Base-by-base conservation (phyloP, 306 rosid genomes). In the Ziziphus jujuba region DNA sequence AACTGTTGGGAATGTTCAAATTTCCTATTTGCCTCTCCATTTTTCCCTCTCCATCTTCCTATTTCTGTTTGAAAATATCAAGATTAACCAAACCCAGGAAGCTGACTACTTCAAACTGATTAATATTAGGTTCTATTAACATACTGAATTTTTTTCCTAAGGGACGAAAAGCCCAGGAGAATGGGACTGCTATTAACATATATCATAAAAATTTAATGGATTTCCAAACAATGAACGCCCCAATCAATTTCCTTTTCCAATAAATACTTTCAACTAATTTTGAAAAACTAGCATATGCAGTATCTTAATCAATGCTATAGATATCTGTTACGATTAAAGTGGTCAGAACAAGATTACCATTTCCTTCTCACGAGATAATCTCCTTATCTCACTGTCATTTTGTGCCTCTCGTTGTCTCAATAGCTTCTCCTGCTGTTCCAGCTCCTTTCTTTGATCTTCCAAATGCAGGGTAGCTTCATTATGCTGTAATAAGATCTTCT, bases 361-460 rank as follows among this genome's bases (percentile, higher is more conserved):
- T 79, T 73, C 50, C 72, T 79, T 85, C 58, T 82, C 82, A 36
- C 61, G 72, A 19, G 25, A 6, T 44, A 92, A 70, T 53, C 77
- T 85, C 69, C 72, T 69, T 65, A 80, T 82, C 81, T 89, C 89
- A 17, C 68, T 75, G 14, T 79, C 79, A 74, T 87, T 85, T 8
- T 67, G 72, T 19, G 77, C 81, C 71, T 66, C 71, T 50, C 89
- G 81, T 59, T 74, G 67, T 49, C 44, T 80, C 60, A 92, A 76
- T 59, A 58, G 67, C 65, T 81, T 80, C 81, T 92, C 95, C 40
- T 65, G 79, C 17, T 35, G 35, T 81, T 57, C 72, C 61, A 92
- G 89, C 35, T 75, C 59, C 63, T 80, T 72, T 68, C 34, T 87
- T 77, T 58, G 72, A 67, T 64, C 78, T 72, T 82, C 75, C 72